Evolutionary conservation across 2,329 filamentous ascomycete species (phyloP).

Genomic region (Fusarium aywerte): DNA sequence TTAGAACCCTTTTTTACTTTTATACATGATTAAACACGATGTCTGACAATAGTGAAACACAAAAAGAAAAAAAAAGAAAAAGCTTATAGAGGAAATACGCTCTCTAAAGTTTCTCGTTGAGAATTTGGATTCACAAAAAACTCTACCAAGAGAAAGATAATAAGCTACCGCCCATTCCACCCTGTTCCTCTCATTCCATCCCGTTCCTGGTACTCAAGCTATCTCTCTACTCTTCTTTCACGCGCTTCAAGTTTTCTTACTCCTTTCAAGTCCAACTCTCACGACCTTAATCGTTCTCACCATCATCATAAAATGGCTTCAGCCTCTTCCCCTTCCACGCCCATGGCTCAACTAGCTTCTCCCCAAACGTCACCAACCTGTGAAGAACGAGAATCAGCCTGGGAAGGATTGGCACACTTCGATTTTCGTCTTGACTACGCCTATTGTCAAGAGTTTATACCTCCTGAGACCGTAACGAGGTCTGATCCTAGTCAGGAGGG

Average conservation of each 20-base stretch:
- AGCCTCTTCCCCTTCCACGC: too few relatives aligned
- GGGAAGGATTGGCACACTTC: neutral
- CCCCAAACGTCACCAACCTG: too few relatives aligned
- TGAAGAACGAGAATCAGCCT: too few relatives aligned
- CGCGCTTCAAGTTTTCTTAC: neutral
- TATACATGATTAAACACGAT: too few relatives aligned
- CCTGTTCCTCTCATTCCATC: too few relatives aligned
- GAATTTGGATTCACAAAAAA: neutral
- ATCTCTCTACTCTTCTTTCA: neutral
- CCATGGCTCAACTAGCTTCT: too few relatives aligned
- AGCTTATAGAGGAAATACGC: neutral
- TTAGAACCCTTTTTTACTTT: too few relatives aligned
- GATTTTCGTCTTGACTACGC: neutral
- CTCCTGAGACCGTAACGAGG: rapidly evolving
- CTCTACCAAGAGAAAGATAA: neutral
- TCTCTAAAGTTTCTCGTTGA: neutral
- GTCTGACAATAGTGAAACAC: neutral
- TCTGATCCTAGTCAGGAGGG: too few relatives aligned
- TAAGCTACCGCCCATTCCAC: neutral
- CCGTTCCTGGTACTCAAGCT: neutral
- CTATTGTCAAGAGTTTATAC: neutral
- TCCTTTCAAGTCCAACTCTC: too few relatives aligned
- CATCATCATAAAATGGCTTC: neutral
- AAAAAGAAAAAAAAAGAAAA: too few relatives aligned
- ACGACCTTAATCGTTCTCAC: too few relatives aligned